These are phyloP conservation scores for Cymbidium sinense DNA, from an alignment of 106 monocot species.

Conservation along the genomic window DNA sequence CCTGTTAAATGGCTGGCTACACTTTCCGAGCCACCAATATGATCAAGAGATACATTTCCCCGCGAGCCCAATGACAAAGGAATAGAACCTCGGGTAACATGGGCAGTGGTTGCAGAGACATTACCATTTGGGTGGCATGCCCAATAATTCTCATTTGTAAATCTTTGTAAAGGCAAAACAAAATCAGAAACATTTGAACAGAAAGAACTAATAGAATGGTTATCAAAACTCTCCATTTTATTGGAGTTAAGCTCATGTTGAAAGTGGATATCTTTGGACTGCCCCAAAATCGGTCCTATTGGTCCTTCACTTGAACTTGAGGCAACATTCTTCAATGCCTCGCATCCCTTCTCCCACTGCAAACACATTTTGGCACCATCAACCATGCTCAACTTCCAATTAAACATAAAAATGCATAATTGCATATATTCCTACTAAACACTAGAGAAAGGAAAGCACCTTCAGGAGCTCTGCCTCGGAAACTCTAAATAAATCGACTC, in stretches of 20 bases:
- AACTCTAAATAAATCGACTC: constrained; percentile 50
- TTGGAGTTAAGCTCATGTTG: constrained; percentile 55
- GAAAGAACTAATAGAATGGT: constrained; percentile 35
- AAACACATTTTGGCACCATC: constrained; percentile 13
- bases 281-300: constrained; percentile 18
- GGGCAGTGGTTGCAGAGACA: constrained; percentile 12
- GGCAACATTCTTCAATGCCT: constrained; percentile 24
- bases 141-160: constrained; percentile 59
- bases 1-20: constrained; percentile 7
- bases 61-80: constrained; percentile 8
- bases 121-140: constrained; percentile 16
- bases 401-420: not conserved
- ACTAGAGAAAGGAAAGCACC: constrained; percentile 24
- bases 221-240: constrained; percentile 46
- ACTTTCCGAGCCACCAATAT: not conserved
- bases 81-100: constrained; percentile 4
- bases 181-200: constrained; percentile 40
- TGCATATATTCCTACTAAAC: not conserved
- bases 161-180: constrained; percentile 99
- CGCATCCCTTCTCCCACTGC: constrained; percentile 92
- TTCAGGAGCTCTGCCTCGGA: constrained; percentile 55
- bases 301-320: constrained; percentile 14
- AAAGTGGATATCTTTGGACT: constrained; percentile 93
- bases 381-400: not conserved
- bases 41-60: constrained; percentile 6